Percentiles rank a stretch among this genome's conserved stretches.
Evolutionary conservation across 1,139 yeast genomes (phyloP).

Genomic region (Sugiyamaella novakii): DNA sequence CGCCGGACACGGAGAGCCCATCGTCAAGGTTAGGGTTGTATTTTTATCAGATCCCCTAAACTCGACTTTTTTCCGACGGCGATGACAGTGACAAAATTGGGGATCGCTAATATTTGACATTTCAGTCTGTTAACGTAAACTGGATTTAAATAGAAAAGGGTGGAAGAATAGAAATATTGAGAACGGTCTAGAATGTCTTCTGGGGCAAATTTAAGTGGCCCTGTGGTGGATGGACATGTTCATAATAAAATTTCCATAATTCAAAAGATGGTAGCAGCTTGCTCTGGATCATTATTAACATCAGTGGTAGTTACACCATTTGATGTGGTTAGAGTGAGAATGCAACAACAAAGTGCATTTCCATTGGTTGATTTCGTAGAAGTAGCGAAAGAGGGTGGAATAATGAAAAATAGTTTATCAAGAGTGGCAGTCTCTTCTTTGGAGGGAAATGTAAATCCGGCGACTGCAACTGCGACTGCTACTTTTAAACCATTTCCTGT

Average conservation of each 20-base stretch:
- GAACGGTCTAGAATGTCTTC: too few species aligned
- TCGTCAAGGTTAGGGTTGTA: background rate
- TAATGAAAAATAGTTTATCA: slow-evolving; percentile 1
- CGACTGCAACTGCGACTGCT: slow-evolving; percentile 24
- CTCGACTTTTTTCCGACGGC: slow-evolving; percentile 4
- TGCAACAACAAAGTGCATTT: slow-evolving; percentile 75
- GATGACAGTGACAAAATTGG: slow-evolving; percentile 1
- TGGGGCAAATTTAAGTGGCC: slow-evolving; percentile 20
- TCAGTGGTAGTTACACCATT: slow-evolving; percentile 85
- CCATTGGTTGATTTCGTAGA: slow-evolving; percentile 25
- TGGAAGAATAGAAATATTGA: too few species aligned
- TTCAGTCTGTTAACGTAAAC: too few species aligned
- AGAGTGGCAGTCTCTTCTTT: background rate
- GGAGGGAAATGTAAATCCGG: background rate
- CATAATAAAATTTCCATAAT: slow-evolving; percentile 46
- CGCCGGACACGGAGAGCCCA: too few species aligned
- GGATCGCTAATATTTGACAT: background rate
- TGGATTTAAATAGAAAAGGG: too few species aligned
- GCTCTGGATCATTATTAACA: slow-evolving; percentile 86
- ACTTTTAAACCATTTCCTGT: slow-evolving; percentile 31
- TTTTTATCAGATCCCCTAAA: slow-evolving; percentile 16
- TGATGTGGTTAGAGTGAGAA: slow-evolving; percentile 86
- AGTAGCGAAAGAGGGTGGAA: slow-evolving; percentile 2
- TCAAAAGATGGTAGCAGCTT: slow-evolving; percentile 86
- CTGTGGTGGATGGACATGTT: slow-evolving; percentile 19